phyloP scores from a whole-genome alignment of 2,329 filamentous ascomycete genomes.

The Neobulgaria alba region DNA sequence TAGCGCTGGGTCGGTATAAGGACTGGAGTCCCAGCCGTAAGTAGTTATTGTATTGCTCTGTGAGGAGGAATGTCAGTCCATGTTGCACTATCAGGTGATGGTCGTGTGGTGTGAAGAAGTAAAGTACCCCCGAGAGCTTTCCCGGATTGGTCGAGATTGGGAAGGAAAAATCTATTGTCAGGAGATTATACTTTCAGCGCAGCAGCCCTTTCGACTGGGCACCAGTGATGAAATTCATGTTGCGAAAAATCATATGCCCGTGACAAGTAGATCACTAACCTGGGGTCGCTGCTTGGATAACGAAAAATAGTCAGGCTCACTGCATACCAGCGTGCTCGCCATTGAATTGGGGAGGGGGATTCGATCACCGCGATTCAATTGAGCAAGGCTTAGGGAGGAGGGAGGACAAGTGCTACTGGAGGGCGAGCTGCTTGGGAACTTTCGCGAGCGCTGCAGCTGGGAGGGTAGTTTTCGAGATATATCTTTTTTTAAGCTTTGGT shows the following conservation, averaged over 20 bases:
- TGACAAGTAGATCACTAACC: conserved; percentile 10
- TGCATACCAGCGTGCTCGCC: conserved; percentile 11
- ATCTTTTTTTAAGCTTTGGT: neutral
- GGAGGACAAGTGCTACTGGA: no score
- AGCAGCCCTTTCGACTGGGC: no score
- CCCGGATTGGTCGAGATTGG: neutral
- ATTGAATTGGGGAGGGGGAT: conserved; percentile 8
- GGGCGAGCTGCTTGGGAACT: no score
- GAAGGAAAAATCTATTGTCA: neutral
- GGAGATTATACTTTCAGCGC: neutral
- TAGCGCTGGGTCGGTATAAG: conserved; percentile 14
- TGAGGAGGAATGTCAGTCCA: conserved; percentile 6
- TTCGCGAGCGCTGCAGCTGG: no score
- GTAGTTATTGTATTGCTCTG: conserved; percentile 14
- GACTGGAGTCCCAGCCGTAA: conserved; percentile 16
- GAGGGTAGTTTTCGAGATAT: neutral
- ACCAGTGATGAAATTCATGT: no score
- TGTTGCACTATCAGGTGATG: conserved; percentile 7
- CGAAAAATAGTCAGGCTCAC: conserved; percentile 16
- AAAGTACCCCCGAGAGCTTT: neutral
- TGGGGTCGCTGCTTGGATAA: conserved; percentile 12
- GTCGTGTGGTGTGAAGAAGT: conserved; percentile 6
- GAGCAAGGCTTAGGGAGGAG: neutral
- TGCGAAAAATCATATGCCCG: neutral
- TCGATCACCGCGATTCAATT: no score